phyloP scores from a whole-genome alignment of 129 eudicot genomes.

The Logfia minima region DNA sequence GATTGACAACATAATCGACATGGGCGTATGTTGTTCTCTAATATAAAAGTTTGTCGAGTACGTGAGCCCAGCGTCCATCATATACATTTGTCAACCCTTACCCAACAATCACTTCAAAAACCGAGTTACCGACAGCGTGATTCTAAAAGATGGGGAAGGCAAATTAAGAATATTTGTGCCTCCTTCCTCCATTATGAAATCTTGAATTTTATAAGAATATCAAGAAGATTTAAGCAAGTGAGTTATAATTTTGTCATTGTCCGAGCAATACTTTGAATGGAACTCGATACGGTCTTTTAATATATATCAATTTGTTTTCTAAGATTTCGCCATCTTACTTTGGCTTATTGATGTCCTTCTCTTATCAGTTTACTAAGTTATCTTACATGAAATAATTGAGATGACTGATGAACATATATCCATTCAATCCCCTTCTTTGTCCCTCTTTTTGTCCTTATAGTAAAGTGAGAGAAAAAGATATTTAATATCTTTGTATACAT shows the following conservation, averaged over 20 bases:
- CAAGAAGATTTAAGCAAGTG: slow-evolving; percentile 2
- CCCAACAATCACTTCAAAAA: background rate
- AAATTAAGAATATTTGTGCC: slow-evolving; percentile 15
- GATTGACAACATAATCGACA: slow-evolving; percentile 35
- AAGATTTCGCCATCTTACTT: no score
- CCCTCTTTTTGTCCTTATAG: slow-evolving; percentile 28
- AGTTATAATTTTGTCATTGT: background rate
- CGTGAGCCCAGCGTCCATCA: slow-evolving; percentile 27
- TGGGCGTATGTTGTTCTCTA: slow-evolving; percentile 32
- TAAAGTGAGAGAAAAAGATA: background rate
- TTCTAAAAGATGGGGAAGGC: slow-evolving; percentile 18
- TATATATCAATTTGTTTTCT: no score
- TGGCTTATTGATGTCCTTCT: slow-evolving; percentile 3
- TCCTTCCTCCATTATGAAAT: slow-evolving; percentile 15
- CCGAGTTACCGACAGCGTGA: slow-evolving; percentile 2
- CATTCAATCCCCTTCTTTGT: slow-evolving; percentile 21
- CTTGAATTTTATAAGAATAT: background rate
- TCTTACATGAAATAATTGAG: slow-evolving; percentile 9
- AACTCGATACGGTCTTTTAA: no score
- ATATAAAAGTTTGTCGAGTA: slow-evolving; percentile 18
- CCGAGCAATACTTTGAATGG: no score
- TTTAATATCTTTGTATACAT: no score
- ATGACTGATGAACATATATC: background rate
- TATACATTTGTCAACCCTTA: slow-evolving; percentile 18
- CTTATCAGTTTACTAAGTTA: slow-evolving; percentile 2